Percentiles rank a stretch among this genome's conserved stretches.
These are phyloP conservation scores for Cladophialophora exuberans DNA, from an alignment of 2,329 filamentous ascomycete species.

Conservation along the genomic window DNA sequence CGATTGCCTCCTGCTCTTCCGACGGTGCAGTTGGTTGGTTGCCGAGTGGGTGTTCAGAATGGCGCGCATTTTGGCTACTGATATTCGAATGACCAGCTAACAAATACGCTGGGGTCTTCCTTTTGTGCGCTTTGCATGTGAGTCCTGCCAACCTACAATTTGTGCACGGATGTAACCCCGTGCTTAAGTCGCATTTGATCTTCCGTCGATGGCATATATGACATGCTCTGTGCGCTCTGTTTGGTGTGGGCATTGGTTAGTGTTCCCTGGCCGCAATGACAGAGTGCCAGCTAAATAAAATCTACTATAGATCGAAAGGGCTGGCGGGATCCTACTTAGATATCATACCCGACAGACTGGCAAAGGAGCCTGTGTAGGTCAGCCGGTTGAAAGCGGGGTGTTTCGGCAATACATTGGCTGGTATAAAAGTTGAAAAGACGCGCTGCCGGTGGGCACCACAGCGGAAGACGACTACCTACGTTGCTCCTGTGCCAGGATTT, in stretches of 20 bases:
- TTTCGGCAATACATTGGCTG: slow-evolving; percentile 2
- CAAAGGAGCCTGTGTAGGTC: too few relatives aligned
- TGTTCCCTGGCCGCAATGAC: too few relatives aligned
- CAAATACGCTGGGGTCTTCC: slow-evolving; percentile 15
- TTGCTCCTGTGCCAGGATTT: too few relatives aligned
- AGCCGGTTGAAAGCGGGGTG: background rate
- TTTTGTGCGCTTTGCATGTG: slow-evolving; percentile 10
- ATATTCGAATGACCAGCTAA: background rate
- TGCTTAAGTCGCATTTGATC: slow-evolving; percentile 19
- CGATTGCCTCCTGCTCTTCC: background rate
- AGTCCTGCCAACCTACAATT: slow-evolving; percentile 11
- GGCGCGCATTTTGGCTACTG: background rate
- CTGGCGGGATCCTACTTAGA: too few relatives aligned
- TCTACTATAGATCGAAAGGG: too few relatives aligned
- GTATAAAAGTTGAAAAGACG: background rate
- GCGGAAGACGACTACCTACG: too few relatives aligned
- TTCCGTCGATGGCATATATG: slow-evolving; percentile 18
- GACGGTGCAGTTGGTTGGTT: background rate
- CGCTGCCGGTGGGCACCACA: too few relatives aligned
- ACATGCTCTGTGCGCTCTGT: slow-evolving; percentile 10
- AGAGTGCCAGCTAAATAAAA: too few relatives aligned
- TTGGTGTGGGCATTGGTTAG: background rate
- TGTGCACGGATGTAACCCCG: slow-evolving; percentile 1
- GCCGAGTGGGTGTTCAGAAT: background rate
- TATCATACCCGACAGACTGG: too few relatives aligned